Evolutionary conservation across 1,139 yeast genomes (phyloP).

Genomic region (Saccharomyces hybrid): DNA sequence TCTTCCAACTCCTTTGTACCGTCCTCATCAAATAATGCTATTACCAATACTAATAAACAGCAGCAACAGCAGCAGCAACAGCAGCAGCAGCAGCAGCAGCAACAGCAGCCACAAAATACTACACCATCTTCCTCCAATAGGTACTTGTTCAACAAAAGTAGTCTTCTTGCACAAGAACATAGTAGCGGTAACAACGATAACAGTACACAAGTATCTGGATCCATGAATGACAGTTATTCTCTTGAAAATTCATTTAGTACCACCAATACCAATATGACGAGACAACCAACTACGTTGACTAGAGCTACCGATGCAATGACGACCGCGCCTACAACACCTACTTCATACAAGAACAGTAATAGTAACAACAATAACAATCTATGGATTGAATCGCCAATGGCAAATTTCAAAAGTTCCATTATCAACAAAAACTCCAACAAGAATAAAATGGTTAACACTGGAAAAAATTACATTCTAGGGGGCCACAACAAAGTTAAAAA

Average conservation of each 20-base stretch:
- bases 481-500: conserved; percentile 27
- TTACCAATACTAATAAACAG: background rate
- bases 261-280: background rate
- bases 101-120: background rate
- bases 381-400: conserved; percentile 14
- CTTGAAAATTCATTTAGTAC: background rate
- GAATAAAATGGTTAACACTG: conserved; percentile 25
- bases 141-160: conserved; percentile 1
- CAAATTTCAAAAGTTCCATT: conserved; percentile 5
- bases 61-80: background rate
- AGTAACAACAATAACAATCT: conserved; percentile 6
- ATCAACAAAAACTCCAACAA: conserved; percentile 6
- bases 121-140: background rate
- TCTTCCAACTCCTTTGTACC: conserved; percentile 20
- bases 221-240: background rate
- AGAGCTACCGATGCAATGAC: conserved; percentile 5
- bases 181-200: background rate
- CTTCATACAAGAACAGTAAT: conserved; percentile 1
- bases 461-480: conserved; percentile 30
- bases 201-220: background rate
- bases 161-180: background rate
- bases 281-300: conserved; percentile 1
- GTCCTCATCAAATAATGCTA: conserved; percentile 4
- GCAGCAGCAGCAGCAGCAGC: background rate
- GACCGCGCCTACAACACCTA: background rate